These are phyloP conservation scores for Adansonia grandidieri DNA, from an alignment of 441 rosid genomes.

Conservation along the genomic window DNA sequence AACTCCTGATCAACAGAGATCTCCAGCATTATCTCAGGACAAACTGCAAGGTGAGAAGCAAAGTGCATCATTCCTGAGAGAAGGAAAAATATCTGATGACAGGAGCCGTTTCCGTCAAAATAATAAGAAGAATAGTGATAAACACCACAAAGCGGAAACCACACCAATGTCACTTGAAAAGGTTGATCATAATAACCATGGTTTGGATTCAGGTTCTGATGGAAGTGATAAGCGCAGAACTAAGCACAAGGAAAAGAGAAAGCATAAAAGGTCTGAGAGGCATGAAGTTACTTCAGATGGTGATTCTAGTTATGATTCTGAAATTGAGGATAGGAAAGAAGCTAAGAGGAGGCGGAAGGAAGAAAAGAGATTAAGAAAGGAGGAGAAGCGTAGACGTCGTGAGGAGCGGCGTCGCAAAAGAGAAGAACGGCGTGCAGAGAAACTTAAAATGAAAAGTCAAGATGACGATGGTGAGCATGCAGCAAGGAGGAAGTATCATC, in stretches of 20 bases:
- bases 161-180: conserved; percentile 41
- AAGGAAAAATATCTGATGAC: conserved; percentile 48
- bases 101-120: conserved; percentile 37
- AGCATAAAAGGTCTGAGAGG: conserved; percentile 63
- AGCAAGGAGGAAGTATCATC: conserved; percentile 38
- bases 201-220: conserved; percentile 53
- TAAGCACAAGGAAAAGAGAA: conserved; percentile 59
- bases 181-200: conserved; percentile 44
- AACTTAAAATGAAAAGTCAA: conserved; percentile 57
- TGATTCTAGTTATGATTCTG: conserved; percentile 62
- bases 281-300: conserved; percentile 64
- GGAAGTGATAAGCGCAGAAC: conserved; percentile 49
- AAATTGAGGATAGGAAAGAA: conserved; percentile 76
- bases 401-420: conserved; percentile 77
- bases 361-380: conserved; percentile 82
- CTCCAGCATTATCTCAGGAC: conserved; percentile 46
- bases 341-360: conserved; percentile 85
- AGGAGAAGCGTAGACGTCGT: conserved; percentile 78
- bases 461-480: conserved; percentile 53
- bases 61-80: conserved; percentile 25
- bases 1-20: conserved; percentile 45
- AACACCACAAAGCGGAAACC: conserved; percentile 36
- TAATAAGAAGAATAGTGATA: conserved; percentile 40
- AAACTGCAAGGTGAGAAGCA: conserved; percentile 31
- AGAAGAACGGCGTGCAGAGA: conserved; percentile 79